Base-by-base conservation (phyloP, 306 rosid genomes). In the Canavalia ensiformis region DNA sequence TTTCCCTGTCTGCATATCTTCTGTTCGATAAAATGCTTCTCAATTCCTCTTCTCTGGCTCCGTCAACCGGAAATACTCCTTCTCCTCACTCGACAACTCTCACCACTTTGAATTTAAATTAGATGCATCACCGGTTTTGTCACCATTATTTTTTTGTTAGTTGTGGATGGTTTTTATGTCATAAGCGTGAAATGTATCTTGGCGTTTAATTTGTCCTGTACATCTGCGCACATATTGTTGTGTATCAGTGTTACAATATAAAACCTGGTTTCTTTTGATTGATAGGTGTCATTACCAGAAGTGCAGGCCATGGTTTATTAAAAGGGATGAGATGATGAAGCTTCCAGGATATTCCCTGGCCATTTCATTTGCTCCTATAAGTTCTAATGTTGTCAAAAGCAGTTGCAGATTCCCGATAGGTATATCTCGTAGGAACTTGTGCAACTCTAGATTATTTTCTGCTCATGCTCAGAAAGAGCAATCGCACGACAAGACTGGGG, bases 291-390 rank as follows among this genome's bases (percentile, higher is more conserved):
- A 59, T 13, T 59, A 31, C 80, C 70, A 52, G 71, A 69, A 85
- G 88, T 75, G 83, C 83, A 74, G 59, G 62, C 60, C 76, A 84
- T 70, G 82, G 81, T 83, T 77, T 88, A 86, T 79, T 76, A 57
- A 84, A 85, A 78, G 88, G 85, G 76, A 18, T 66, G 49, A 41
- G 84, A 88, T 83, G 86, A 83, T 86, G 97, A 92, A 85, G 90
- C 84, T 92, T 77, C 74, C 92, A 65, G 90, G 93, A 66, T 84
- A 84, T 84, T 91, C 90, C 52, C 78, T 86, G 58, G 71, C 86
- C 12, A 80, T 85, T 88, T 81, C 92, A 51, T 83, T 77, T 59
- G 56, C 82, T 86, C 94, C 94, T 64, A 4, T 83, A 49, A 78
- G 80, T 86, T 84, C 75, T 34, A 75, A 57, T 86, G 75, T 89